A percentile compares a stretch with the other conserved stretches of the same genome.
Evolutionary conservation across 768 basidiomycete genomes (phyloP).

Genomic region (Zangia roseola): DNA sequence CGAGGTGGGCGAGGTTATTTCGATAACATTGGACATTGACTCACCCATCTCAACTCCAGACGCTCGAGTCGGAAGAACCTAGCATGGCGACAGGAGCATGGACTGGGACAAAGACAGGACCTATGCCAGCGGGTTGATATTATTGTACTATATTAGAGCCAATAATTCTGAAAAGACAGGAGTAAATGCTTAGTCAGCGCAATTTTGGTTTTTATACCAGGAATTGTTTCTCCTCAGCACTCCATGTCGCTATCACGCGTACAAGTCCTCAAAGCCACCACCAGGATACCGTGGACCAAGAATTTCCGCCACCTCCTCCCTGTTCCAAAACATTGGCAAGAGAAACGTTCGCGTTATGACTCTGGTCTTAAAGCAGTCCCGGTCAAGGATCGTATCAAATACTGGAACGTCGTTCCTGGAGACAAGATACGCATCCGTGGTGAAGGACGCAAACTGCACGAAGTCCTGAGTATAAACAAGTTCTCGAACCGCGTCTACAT

Average conservation of each 20-base stretch:
- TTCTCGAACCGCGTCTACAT: slow-evolving; percentile 66
- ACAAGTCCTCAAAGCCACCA: slow-evolving; percentile 47
- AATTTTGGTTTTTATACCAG: background rate
- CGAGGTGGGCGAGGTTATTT: slow-evolving; percentile 52
- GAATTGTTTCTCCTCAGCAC: background rate
- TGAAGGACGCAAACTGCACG: slow-evolving; percentile 59
- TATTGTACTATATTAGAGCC: too few relatives aligned
- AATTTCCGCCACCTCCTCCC: slow-evolving; percentile 65
- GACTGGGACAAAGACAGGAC: slow-evolving; percentile 32
- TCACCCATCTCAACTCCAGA: slow-evolving; percentile 41
- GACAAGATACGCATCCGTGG: slow-evolving; percentile 73
- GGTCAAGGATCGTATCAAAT: slow-evolving; percentile 70
- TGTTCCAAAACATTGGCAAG: slow-evolving; percentile 54
- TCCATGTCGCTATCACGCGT: slow-evolving; percentile 32
- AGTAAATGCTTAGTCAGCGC: slow-evolving; percentile 21
- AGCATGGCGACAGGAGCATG: slow-evolving; percentile 51
- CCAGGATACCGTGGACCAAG: slow-evolving; percentile 55
- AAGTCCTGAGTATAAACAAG: slow-evolving; percentile 73
- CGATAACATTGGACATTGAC: background rate
- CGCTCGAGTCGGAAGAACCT: slow-evolving; percentile 79
- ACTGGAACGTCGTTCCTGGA: slow-evolving; percentile 87
- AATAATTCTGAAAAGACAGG: too few relatives aligned
- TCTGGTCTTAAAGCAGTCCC: slow-evolving; percentile 50
- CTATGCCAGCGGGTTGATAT: slow-evolving; percentile 22
- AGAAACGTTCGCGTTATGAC: slow-evolving; percentile 44